Base-by-base conservation (phyloP, 1,139 yeast genomes). In the Magnusiomyces suaveolens region DNA sequence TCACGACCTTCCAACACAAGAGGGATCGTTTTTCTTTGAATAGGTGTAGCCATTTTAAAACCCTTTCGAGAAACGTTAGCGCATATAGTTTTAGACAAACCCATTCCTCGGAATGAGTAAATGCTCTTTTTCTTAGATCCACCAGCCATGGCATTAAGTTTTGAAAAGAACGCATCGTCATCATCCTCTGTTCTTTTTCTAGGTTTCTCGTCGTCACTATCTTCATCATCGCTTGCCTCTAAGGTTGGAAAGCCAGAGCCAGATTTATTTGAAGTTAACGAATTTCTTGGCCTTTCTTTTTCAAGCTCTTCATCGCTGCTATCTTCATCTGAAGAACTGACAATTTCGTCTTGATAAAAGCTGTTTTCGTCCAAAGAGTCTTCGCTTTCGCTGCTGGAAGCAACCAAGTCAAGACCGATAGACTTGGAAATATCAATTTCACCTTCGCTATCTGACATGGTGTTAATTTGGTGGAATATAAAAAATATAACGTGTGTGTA, bases 11-110 rank as follows among this genome's bases (percentile, higher is more conserved):
- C 90, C 74, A 92, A 74, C 55, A 92, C 83, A 56, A 89, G 75
- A 0, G 98, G 98, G 56, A 94, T 87, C 2, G 98, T 84, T 67
- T 90, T 90, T 60, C 98, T 78, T 72, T 94, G 99, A 68, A 94
- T 94, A 1, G 99, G 98, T 0, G 99, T 94, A 10, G 99, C 98
- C 62, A 87, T 95, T 63, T 82, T 84, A 72, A 82, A 94, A 0
- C 99, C 99, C 66, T 88, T 90, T 60, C 82, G 83, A 55, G 81
- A 69, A 55, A 94, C 85, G 63, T 89, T 92, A 44, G 75, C 71
- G 54, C 89, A 69, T 16, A 90, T 69, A 56, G 78, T 75, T 64
- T 84, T 85, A 25, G 95, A 84, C 54, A 94, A 75, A 1, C 97
- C 98, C 73, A 92, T 84, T 47, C 95, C 85, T 4, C 88, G 88